A percentile compares a stretch with the other conserved stretches of the same genome.
These are phyloP conservation scores for Gossypium anomalum DNA, from an alignment of 345 rosid genomes.

Conservation along the genomic window DNA sequence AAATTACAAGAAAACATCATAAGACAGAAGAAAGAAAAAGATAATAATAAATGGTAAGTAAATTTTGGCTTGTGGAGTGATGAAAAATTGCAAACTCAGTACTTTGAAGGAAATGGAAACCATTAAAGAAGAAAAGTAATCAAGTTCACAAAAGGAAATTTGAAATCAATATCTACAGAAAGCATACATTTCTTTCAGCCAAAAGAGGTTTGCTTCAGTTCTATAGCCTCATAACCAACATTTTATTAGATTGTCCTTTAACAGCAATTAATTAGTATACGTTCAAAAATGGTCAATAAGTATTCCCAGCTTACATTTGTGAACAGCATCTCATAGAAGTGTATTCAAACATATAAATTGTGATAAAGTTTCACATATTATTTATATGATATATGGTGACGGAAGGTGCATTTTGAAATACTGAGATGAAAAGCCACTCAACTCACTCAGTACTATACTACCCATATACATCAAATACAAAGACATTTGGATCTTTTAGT, in stretches of 20 bases:
- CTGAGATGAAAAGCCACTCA: background rate
- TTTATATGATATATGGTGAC: background rate
- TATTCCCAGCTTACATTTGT: background rate
- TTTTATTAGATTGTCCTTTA: background rate
- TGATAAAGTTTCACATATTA: background rate
- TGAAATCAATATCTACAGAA: background rate
- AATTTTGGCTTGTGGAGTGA: background rate
- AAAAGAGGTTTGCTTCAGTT: background rate
- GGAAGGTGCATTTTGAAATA: slow-evolving; percentile 1
- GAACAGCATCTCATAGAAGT: background rate
- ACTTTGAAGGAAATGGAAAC: slow-evolving; percentile 11
- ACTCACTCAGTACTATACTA: background rate
- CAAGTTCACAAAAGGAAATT: background rate
- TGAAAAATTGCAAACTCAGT: background rate
- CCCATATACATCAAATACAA: too few species aligned
- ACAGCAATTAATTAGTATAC: background rate
- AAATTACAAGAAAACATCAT: slow-evolving; percentile 11
- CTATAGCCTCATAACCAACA: background rate
- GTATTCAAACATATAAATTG: background rate
- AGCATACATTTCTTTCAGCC: background rate
- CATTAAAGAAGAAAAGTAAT: background rate
- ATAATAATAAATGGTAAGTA: background rate
- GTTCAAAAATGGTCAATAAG: background rate
- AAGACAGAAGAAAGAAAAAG: background rate
- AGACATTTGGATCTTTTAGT: too few species aligned